Conservation (phyloP, 108 stramenopile species). For the Conticribra weissflogii region DNA sequence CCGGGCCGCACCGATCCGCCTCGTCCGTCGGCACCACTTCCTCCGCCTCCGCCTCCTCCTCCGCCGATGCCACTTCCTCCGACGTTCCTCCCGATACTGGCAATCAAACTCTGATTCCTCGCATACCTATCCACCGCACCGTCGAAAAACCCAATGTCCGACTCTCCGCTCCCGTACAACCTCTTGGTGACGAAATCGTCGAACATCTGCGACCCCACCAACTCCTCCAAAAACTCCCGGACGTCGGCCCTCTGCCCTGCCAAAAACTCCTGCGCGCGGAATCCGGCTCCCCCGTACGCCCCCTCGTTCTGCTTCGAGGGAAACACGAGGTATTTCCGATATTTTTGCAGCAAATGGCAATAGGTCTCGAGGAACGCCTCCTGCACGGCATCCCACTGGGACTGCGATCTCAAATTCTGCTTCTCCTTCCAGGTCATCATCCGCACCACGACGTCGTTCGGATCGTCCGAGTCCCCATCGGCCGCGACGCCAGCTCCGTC, state of each 20-base stretch:
- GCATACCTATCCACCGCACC: slow-evolving; percentile 75
- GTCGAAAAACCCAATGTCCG: slow-evolving; percentile 87
- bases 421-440: slow-evolving; percentile 58
- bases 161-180: slow-evolving; percentile 81
- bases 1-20: not conserved
- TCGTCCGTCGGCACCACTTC: no score
- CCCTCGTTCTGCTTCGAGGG: slow-evolving; percentile 83
- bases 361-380: slow-evolving; percentile 84
- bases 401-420: slow-evolving; percentile 58
- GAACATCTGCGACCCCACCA: slow-evolving; percentile 84
- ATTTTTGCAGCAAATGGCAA: slow-evolving; percentile 80
- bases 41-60: not conserved
- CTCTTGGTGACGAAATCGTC: slow-evolving; percentile 86
- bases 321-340: slow-evolving; percentile 82
- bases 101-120: slow-evolving; percentile 69
- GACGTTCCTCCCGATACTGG: slow-evolving; percentile 7
- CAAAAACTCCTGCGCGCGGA: slow-evolving; percentile 72
- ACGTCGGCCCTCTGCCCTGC: slow-evolving; percentile 69
- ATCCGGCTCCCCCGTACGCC: slow-evolving; percentile 79
- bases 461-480: no score
- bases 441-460: slow-evolving; percentile 45
- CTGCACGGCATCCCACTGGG: slow-evolving; percentile 84
- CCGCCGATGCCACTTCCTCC: slow-evolving; percentile 7
- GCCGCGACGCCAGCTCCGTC: slow-evolving; percentile 50
- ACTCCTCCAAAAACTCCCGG: slow-evolving; percentile 69